Conservation (phyloP, 345 rosid species). For the Xanthoceras sorbifolium region DNA sequence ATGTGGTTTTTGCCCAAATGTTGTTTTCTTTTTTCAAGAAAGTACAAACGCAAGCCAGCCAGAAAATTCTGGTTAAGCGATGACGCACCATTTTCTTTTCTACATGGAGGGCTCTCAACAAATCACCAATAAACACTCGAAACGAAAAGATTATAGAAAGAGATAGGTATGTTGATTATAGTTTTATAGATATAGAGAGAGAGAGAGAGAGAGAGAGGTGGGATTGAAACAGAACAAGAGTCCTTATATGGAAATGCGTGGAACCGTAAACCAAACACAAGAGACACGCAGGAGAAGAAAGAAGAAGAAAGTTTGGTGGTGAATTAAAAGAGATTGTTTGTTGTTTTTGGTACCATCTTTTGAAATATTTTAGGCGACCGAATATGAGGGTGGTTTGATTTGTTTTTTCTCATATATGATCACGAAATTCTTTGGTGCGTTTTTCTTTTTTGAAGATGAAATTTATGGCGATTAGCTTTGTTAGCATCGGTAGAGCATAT, state of each 20-base stretch:
- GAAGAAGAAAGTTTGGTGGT: conserved; percentile 23
- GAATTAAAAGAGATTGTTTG: conserved; percentile 8
- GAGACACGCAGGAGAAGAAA: conserved; percentile 19
- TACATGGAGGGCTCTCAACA: conserved; percentile 9
- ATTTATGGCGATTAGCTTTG: conserved; percentile 18
- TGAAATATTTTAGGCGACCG: not conserved
- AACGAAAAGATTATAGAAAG: not conserved
- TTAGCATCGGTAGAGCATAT: conserved; percentile 2
- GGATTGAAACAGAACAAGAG: not conserved
- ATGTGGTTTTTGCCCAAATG: not conserved
- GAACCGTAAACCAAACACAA: conserved; percentile 7
- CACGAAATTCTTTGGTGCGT: conserved; percentile 24
- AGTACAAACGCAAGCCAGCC: conserved; percentile 11
- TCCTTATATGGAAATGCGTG: conserved; percentile 29
- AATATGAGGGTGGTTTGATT: conserved; percentile 2
- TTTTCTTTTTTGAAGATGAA: conserved; percentile 7
- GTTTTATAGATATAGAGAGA: not conserved
- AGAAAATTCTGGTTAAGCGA: conserved; percentile 16
- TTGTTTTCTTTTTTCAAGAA: not conserved
- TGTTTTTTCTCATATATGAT: conserved; percentile 6
- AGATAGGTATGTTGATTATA: no score
- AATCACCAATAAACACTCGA: not conserved
- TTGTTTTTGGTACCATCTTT: conserved; percentile 14
- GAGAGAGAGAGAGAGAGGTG: not conserved
- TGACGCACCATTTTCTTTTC: conserved; percentile 12